Evolutionary conservation across 208 protist genomes (phyloP), one percentile per base, ranked within the genome.

Genomic region (Crithidia bombi): DNA sequence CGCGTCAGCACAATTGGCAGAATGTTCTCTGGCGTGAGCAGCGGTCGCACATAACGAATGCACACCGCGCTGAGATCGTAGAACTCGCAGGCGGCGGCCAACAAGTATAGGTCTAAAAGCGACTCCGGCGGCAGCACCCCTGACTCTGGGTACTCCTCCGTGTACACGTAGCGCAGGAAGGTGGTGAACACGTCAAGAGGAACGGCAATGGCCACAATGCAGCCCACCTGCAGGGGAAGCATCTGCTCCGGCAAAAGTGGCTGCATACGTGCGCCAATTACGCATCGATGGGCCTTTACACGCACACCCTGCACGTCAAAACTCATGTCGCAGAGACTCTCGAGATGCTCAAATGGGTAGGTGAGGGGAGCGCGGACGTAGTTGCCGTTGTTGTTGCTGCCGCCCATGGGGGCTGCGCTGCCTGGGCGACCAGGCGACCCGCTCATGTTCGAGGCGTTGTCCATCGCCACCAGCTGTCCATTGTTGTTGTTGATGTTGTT

Each of bases 121-220:
- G 87, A 83, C 78, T 96, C 89, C 0, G 86, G 73, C 25, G 84
- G 75, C 49, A 94, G 62, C 49, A 89, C 75, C 5, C 86, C 89
- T 14, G 82, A 73, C 55, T 95, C 87, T n/a, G 91, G 91, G 56
- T 66, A 81, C 55, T 94, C 89, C 71, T 96, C 89, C 25, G 91
- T 92, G 81, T 96, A 96, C 3, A 94, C 79, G 73, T 92, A 96
- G 21, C 83, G 79, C 44, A 96, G 71, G 55, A 96, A 96, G 0
- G 82, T 80, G 3, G 81, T 86, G 74, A 96, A 95, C 43, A 96
- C 91, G 63, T 89, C 87, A 0, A 89, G 65, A 1, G 85, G 80
- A 12, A 95, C 88, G 25, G 83, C 74, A 35, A 94, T 94, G 19
- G 89, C 64, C 7, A 96, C 87, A 50, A 91, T 87, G 64, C 88